Conservation (phyloP, 2,329 filamentous ascomycete species). For the Bipolaris zeicola region DNA sequence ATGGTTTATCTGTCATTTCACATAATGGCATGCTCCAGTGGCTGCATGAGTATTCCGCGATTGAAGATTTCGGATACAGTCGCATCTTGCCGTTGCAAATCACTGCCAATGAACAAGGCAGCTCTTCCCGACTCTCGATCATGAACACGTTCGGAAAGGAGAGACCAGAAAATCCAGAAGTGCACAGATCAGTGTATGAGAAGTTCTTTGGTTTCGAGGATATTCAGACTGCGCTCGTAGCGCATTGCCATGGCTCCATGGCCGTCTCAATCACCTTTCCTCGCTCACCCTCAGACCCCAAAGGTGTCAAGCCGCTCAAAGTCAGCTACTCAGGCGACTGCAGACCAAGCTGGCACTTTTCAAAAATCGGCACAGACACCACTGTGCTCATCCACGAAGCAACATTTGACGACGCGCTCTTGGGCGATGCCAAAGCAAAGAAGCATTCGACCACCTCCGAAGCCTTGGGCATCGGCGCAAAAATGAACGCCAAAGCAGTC, state of each 20-base stretch:
- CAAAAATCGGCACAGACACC: slow-evolving; percentile 70
- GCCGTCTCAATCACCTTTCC: slow-evolving; percentile 80
- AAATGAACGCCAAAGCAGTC: slow-evolving; percentile 80
- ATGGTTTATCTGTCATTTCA: slow-evolving; percentile 63
- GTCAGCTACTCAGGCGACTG: slow-evolving; percentile 95
- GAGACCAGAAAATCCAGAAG: slow-evolving; percentile 2
- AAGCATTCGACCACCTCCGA: slow-evolving; percentile 89
- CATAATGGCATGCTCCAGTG: slow-evolving; percentile 74
- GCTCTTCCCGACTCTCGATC: slow-evolving; percentile 31
- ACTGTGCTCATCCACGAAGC: slow-evolving; percentile 94
- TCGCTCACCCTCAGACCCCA: slow-evolving; percentile 44
- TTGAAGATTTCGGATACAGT: slow-evolving; percentile 78
- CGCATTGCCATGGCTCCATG: slow-evolving; percentile 79
- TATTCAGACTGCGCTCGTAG: slow-evolving; percentile 70
- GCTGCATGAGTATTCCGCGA: slow-evolving; percentile 76
- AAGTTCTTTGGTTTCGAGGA: slow-evolving; percentile 65
- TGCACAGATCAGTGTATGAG: slow-evolving; percentile 45
- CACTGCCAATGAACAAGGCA: slow-evolving; percentile 32
- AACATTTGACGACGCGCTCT: slow-evolving; percentile 88
- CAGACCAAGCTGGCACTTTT: slow-evolving; percentile 71
- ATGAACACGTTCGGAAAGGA: slow-evolving; percentile 27
- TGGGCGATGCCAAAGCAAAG: slow-evolving; percentile 80
- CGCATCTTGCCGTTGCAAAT: slow-evolving; percentile 59
- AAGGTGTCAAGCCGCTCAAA: slow-evolving; percentile 66
- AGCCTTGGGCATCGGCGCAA: slow-evolving; percentile 75